Base-by-base conservation (phyloP, 257 asterid species). In the Prunella vulgaris region DNA sequence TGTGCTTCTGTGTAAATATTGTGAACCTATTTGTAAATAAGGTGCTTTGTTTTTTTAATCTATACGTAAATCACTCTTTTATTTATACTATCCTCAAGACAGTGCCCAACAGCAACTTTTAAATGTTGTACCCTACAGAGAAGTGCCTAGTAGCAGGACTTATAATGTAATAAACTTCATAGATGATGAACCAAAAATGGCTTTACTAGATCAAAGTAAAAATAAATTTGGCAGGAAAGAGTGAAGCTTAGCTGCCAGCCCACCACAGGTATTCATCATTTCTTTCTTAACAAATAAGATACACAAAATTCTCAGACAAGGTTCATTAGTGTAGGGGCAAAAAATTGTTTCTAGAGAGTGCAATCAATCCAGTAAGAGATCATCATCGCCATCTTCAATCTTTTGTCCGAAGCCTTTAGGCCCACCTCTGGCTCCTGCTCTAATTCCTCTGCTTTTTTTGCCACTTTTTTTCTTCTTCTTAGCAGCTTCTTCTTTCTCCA, bases 321-420 rank as follows among this genome's bases (percentile, higher is more conserved):
- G 27, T 52, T 52, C 5, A 46, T n/a, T 52, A 21, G n/a, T n/a
- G n/a, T n/a, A 25, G 18, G 18, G 1, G 22, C 21, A 22, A 13
- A 24, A 75, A 8, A 32, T 24, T 17, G 68, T 35, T 48, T 5
- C 6, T 0, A 59, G 66, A 49, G 62, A 60, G 7, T 46, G 33
- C 14, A 25, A 62, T 74, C 66, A 70, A 2, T 37, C 71, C 27
- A 48, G 46, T 20, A 53, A 80, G 15, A 49, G 46, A 42, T 54
- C 70, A 35, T 71, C 85, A 20, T 81, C 85, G 20, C 78, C 84
- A 24, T 79, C 84, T 6, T 78, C 84, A 2, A 82, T 35, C 76
- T 85, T 90, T 76, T 90, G 95, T 0, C 99, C 99, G n/a, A 93
- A 93, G 0, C 99, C 99, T 81, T 82, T 80, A 0, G 99, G 99